Percentiles rank a stretch among this genome's conserved stretches.
Evolutionary conservation across 371 early-diverging fungal species (phyloP).

Genomic region (Haplosporangium sp.): DNA sequence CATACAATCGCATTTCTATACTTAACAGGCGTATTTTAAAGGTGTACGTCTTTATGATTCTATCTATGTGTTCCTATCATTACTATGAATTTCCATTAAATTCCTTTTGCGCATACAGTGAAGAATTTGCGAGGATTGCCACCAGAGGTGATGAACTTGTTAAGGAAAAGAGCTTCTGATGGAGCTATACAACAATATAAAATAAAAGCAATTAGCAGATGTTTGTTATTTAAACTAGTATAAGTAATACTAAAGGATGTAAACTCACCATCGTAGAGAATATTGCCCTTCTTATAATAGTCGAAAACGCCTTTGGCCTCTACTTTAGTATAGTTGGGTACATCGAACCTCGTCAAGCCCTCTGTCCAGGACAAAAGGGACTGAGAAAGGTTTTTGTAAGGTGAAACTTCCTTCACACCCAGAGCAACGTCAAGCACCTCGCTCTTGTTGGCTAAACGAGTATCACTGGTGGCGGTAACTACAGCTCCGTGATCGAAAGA

Average conservation of each 20-base stretch:
- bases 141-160: slow-evolving; percentile 53
- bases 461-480: slow-evolving; percentile 47
- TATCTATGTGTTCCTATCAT: slow-evolving; percentile 10
- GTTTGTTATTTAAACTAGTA: too few species aligned
- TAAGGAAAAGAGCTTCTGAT: slow-evolving; percentile 49
- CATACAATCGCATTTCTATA: too few species aligned
- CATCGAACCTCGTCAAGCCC: slow-evolving; percentile 40
- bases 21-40: too few species aligned
- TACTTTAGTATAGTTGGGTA: slow-evolving; percentile 52
- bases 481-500: slow-evolving; percentile 52
- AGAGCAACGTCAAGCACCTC: slow-evolving; percentile 51
- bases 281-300: slow-evolving; percentile 55
- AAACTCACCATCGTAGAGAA: slow-evolving; percentile 53
- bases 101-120: slow-evolving; percentile 56
- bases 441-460: slow-evolving; percentile 43
- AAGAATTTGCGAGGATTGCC: slow-evolving; percentile 61
- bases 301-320: slow-evolving; percentile 58
- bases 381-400: slow-evolving; percentile 46
- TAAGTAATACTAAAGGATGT: too few species aligned
- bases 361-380: slow-evolving; percentile 45
- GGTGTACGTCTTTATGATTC: neutral
- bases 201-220: neutral
- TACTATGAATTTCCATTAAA: slow-evolving; percentile 15
- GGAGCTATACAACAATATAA: slow-evolving; percentile 27
- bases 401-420: slow-evolving; percentile 47